Base-by-base conservation (phyloP, 768 basidiomycete genomes). In the Tulasnella sp. region DNA sequence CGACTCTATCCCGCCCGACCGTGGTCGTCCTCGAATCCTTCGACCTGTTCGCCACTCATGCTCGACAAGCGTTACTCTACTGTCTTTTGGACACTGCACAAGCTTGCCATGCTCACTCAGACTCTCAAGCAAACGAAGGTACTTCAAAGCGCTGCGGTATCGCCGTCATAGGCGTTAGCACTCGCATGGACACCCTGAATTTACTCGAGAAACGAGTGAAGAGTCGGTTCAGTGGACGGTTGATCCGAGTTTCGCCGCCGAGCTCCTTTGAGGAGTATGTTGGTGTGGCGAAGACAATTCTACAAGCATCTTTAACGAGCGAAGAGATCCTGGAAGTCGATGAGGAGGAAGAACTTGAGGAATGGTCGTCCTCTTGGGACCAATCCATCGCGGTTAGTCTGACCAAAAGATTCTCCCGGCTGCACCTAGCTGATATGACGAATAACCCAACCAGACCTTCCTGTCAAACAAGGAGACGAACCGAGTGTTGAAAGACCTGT, bases 131-230 rank as follows among this genome's bases (percentile, higher is more conserved):
- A 83, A 83, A 82, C 37, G 78, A 69, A 28, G 40, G 41, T 69
- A n/a, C 64, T 24, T 44, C 64, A n/a, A 72, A 60, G 34, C 90
- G 84, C 83, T 91, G 90, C 81, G 96, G 96, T 2, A 86, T 98
- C 31, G 93, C 93, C 0, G 92, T 99, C 46, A 88, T 99, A 48
- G 98, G 98, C 11, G 86, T 96, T 16, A 96, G 96, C 0, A 92
- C 91, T 44, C 92, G 96, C 12, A 89, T 97, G 34, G 96, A 99
- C 83, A 93, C 95, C 24, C 90, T 98, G 81, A 93, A 94, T 82
- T 86, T 94, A 2, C 88, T 99, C 24, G 98, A 99, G 85, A 99
- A 99, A 85, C 90, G 98, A 69, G 98, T 99, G 75, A 98, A 99
- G 86, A 98, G 96, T 82, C 91, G 98, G 3, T 99, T 99, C 87